Base-by-base conservation (phyloP, 345 rosid species). In the Melastoma malabathricum region DNA sequence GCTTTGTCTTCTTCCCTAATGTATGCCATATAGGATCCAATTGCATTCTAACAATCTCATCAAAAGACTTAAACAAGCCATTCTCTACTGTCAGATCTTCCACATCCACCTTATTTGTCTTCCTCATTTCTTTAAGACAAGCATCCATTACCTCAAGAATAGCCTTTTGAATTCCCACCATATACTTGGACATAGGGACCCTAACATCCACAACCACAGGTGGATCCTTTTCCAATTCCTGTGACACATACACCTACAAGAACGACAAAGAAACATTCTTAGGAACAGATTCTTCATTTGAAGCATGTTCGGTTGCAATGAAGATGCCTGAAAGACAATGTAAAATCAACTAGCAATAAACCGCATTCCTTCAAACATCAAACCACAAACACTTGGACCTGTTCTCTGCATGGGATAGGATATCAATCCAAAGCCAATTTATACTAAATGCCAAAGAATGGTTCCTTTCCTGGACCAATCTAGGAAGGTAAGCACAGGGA, bases 11-110 rank as follows among this genome's bases (percentile, higher is more conserved):
- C 73, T 82, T 92, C 59, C 98, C 97, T 47, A 92, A 64, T 2
- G 80, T 77, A 64, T 92, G 98, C 98, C 98, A 92, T 61, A 92
- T 92, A 17, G 98, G 98, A 53, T 92, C 97, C 72, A 92, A 72
- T 56, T 92, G 98, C 58, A 87, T 82, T 72, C 88, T 77, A 62
- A 92, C 73, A 63, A 92, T 87, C 82, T 92, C 98, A 76, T 92
- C 98, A 77, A 92, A 92, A 18, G 93, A 87, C 81, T 92, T 92
- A 39, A 92, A 92, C 80, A 92, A 61, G 4, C 95, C 97, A 71
- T 79, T 87, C 80, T 92, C 97, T 23, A 92, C 80, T 4, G 97
- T 92, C 78, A 92, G 63, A 73, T 92, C 95, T 68, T 92, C 98
- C 19, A 92, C 83, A 49, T 92, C 98, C 25, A 92, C 97, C 71